Evolutionary conservation across 768 basidiomycete species (phyloP), one percentile per base, ranked within the genome.

Genomic region (Phylloporus sp.): DNA sequence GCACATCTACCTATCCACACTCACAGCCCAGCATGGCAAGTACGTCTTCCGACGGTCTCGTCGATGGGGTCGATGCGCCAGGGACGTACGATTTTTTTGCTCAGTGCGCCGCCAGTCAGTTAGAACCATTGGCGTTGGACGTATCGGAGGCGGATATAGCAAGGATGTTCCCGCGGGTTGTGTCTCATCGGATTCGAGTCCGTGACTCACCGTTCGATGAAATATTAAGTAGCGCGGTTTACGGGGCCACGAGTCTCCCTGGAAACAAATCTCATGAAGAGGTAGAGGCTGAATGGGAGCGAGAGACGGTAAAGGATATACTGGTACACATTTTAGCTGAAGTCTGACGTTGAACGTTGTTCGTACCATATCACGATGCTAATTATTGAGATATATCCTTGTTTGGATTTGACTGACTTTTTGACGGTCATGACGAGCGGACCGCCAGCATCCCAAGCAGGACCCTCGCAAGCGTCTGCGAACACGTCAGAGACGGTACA

Each of bases 111-210:
- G 42, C 31, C 13, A 46, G 50, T 46, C 43, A 44, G 24, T 31
- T 38, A 3, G 61, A 64, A 20, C 57, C 60, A 40, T 55, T 56
- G 35, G 58, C 68, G 28, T 55, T 83, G 52, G 84, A 85, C 47
- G 80, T 86, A 5, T 82, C 82, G 6, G 84, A 87, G 61, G 81
- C 81, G 46, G 84, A 90, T 55, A 73, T 87, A 52, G 84, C 84
- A 46, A 75, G 84, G 48, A 80, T 88, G 23, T 77, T 86, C 52
- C 85, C 85, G 28, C 69, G 85, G 18, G 79, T 83, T 0, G 74
- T 90, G 24, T 82, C 84, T 7, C 89, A 91, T 66, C 82, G 89
- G 10, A 59, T 91, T 49, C 72, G 83, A 40, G 76, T 87, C 45
- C 73, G 86, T 29, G 76, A 81, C 59, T 79, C 84, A 1, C 84